Evolutionary conservation across 805 yeast species (phyloP).

Genomic region (Candida chilensis): DNA sequence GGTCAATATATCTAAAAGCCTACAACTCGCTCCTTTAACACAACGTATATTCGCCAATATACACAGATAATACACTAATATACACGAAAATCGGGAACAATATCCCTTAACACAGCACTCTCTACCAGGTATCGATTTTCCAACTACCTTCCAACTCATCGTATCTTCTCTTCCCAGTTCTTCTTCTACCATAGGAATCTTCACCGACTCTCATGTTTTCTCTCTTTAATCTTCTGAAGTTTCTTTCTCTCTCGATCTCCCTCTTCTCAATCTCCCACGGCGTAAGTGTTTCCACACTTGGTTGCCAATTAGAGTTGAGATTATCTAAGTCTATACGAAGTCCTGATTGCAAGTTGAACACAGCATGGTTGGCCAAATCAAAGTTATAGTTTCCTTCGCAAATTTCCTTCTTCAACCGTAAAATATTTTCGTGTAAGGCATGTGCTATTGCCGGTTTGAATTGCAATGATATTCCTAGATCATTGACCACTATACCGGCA

Average conservation of each 20-base stretch:
- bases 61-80: too few relatives aligned
- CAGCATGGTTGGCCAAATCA: constrained; percentile 28
- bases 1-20: too few relatives aligned
- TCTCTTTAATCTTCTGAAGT: constrained; percentile 83
- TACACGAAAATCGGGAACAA: too few relatives aligned
- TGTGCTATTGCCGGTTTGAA: constrained; percentile 86
- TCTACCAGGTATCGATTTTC: too few relatives aligned
- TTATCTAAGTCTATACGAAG: constrained; percentile 66
- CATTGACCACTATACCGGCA: constrained; percentile 75
- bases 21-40: too few relatives aligned
- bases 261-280: constrained; percentile 92
- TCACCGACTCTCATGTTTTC: constrained; percentile 71
- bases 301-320: constrained; percentile 80
- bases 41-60: too few relatives aligned
- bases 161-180: constrained; percentile 42
- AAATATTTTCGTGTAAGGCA: constrained; percentile 71
- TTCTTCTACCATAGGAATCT: constrained; percentile 22
- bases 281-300: constrained; percentile 75
- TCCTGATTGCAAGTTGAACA: constrained; percentile 42
- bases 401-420: constrained; percentile 74
- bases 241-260: constrained; percentile 91
- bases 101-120: too few relatives aligned
- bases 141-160: constrained; percentile 39
- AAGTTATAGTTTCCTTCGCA: constrained; percentile 45
- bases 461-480: constrained; percentile 77